Base-by-base conservation (phyloP, 1,139 yeast genomes). In the Pichia sp. region DNA sequence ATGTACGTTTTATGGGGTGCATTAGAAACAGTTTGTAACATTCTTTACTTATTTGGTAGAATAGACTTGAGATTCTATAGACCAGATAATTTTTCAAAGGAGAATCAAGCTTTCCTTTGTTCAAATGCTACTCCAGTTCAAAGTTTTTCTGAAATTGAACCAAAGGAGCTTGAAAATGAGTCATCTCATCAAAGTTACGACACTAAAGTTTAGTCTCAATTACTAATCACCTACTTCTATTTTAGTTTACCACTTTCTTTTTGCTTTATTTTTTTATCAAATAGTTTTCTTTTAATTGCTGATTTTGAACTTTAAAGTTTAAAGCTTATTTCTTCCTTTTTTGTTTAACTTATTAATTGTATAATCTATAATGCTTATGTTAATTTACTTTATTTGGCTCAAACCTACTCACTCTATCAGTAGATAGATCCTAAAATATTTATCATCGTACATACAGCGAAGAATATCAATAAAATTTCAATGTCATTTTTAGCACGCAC, bases 1-100 rank as follows among this genome's bases (percentile, higher is more conserved):
- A 76, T 82, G 81, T 85, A 82, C 63, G 71, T 82, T 36, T 67
- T 79, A 54, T 84, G 86, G 78, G 85, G 85, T 26, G 77, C 74
- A 5, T 68, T 80, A 39, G 94, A 85, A 66, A 72, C 73, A 0
- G 54, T 80, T 27, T 76, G 82, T 49, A 73, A 80, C 50, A 53
- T 79, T 7, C 50, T 80, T 41, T 81, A 80, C 63, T 64, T 85
- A 41, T 63, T 80, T 27, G 80, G 81, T 39, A 72, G 94, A 61
- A 77, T 82, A 44, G 94, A 85, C 62, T 72, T 85, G 58, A 73
- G 94, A 61, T 85, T 85, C 68, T 85, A 85, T 71, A 79, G 87
- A 64, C 92, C 92, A 24, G 92, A 83, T 59, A 64, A 15, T 3
- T 27, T 42, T 9, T 30, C 44, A 16, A 51, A 41, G 27, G 37